These are phyloP conservation scores for Allium fistulosum DNA, from an alignment of 106 monocot genomes.

Conservation along the genomic window DNA sequence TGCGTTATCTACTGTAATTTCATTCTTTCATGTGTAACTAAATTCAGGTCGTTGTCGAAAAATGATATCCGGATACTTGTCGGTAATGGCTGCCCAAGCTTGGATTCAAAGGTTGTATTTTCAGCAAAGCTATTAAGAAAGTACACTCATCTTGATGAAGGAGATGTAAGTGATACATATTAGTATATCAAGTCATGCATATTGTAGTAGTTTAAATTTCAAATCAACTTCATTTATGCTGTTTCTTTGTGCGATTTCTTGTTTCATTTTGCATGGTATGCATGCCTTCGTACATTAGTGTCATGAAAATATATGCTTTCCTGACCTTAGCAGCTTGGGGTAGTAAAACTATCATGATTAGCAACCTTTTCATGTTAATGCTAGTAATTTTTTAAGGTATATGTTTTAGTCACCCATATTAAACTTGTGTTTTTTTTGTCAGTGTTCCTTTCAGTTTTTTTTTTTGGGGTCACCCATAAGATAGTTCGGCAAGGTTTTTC, in stretches of 20 bases:
- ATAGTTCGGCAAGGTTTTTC: no score
- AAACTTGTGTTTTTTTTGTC: no score
- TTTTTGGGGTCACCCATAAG: no score
- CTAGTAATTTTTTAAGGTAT: no score
- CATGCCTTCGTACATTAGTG: not conserved
- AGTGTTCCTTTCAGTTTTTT: no score
- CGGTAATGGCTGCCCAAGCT: slow-evolving; percentile 86
- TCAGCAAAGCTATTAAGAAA: slow-evolving; percentile 95
- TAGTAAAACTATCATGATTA: no score
- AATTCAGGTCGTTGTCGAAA: slow-evolving; percentile 70
- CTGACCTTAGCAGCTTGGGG: not conserved
- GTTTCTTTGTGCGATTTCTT: not conserved
- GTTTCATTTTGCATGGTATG: not conserved
- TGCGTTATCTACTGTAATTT: no score
- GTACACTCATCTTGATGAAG: slow-evolving; percentile 86
- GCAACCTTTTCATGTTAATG: no score
- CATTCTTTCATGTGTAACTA: not conserved
- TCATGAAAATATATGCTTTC: not conserved
- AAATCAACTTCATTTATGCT: not conserved
- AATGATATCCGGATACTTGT: slow-evolving; percentile 82
- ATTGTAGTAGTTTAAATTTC: not conserved
- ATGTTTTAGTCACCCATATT: no score
- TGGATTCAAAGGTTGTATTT: slow-evolving; percentile 72
- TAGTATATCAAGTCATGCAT: not conserved
- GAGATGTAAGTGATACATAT: slow-evolving; percentile 65